Evolutionary conservation across 2,329 filamentous ascomycete genomes (phyloP), one percentile per base, ranked within the genome.

Genomic region (Monosporascus sp.): DNA sequence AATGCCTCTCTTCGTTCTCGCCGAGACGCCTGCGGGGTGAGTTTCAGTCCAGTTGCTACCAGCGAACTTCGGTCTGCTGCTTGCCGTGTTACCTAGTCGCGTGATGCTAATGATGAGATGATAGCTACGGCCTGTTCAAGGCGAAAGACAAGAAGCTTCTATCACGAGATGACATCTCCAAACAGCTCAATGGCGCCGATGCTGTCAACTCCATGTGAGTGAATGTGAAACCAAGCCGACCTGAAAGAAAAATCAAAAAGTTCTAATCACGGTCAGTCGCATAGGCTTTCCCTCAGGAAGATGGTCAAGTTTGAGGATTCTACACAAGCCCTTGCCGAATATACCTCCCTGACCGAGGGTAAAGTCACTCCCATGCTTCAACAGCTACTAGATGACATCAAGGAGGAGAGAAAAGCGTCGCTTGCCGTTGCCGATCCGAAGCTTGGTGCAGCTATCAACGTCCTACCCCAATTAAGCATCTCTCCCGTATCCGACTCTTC

Each of bases 251-350:
- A 14, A 8, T 27, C 5, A n/a, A 24, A 27, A 14, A 46, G 4
- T 18, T 18, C 43, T 46, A 46, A 25, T n/a, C 9, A 17, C 14
- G 43, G 15, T 31, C 25, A 5, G 38, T 43, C 37, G 14, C 9
- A 31, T 61, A 93, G 88, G 73, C 77, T 99, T 65, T 97, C 96
- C 77, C 81, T 97, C 70, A 97, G 97, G 82, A 87, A 93, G 72
- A 97, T 99, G 74, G 80, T 89, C 73, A 97, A 97, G 79, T 99
- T 97, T 75, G 90, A 96, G 70, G 96, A 90, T 73, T 92, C 94
- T 58, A 86, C 89, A 59, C 86, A 85, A 59, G 94, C 94, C 59
- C 80, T 99, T 55, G 89, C 96, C 71, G 93, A 99, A 78, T 90
- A 92, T 64, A 85, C 90, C 52, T 84, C 90, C 41, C 76, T 99